Conservation (phyloP, 805 yeast species). For the Wickerhamomyces hampshirensis region DNA sequence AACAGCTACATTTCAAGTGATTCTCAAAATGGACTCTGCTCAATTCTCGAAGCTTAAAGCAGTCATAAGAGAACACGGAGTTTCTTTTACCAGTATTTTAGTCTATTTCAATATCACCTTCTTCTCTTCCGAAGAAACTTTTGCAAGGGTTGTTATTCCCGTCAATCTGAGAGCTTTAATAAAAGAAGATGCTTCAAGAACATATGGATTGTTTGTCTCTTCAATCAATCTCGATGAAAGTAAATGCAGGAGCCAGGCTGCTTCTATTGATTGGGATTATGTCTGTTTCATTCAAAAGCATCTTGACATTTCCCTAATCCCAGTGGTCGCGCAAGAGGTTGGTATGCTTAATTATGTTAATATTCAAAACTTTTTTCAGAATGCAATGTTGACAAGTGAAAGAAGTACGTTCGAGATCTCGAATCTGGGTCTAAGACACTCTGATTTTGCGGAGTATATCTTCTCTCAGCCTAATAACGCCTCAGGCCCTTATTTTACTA, state of each 20-base stretch:
- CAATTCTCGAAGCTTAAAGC: constrained; percentile 2
- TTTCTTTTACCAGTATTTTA: constrained; percentile 7
- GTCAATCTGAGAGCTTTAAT: constrained; percentile 6
- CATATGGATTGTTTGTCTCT: constrained; percentile 9
- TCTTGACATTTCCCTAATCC: background rate
- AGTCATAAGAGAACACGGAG: constrained; percentile 3
- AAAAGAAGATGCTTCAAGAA: background rate
- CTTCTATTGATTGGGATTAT: background rate
- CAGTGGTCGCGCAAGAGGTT: constrained; percentile 1
- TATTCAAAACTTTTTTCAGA: constrained; percentile 1
- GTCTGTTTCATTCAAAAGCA: background rate
- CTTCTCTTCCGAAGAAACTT: background rate
- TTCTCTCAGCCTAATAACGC: constrained; percentile 9
- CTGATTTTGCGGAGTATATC: constrained; percentile 2
- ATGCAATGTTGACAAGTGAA: background rate
- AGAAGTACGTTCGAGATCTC: constrained; percentile 6
- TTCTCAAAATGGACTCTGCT: background rate
- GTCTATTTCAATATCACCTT: constrained; percentile 1
- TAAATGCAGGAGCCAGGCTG: background rate
- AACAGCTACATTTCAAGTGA: constrained; percentile 1
- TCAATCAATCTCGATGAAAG: background rate
- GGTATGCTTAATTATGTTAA: constrained; percentile 7
- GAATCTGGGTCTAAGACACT: constrained; percentile 8
- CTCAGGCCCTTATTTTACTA: background rate
- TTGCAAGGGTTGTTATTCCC: constrained; percentile 3